Base-by-base conservation (phyloP, 495 filamentous ascomycete genomes). In the Lindgomyces ingoldianus region DNA sequence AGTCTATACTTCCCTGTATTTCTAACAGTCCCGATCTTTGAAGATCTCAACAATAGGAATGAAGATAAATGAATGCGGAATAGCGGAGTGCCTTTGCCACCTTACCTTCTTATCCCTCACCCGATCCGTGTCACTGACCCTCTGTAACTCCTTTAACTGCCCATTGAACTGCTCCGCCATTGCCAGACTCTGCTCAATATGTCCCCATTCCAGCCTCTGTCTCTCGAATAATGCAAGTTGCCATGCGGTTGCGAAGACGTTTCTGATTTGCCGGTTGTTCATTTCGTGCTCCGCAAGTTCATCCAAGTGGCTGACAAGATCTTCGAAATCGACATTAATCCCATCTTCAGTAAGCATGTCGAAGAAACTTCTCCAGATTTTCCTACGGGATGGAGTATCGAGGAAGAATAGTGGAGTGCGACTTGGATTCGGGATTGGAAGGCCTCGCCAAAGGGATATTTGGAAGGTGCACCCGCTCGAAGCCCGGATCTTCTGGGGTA, bases 241-340 rank as follows among this genome's bases (percentile, higher is more conserved):
- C 21, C 39, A 4, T 73, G 73, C 82, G 1, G 79, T 86, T 65
- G 84, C 84, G 16, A 88, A 74, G 1, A 80, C 76, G 68, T 86
- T 89, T 70, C 85, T 83, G 65, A 88, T 89, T 73, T 88, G 80
- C 45, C 84, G 68, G 0, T 85, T 84, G 63, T 87, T 87, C 72
- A 87, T 70, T 41, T 79, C 59, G 47, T 77, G 68, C 4, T 62
- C 54, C 1, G 76, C 78, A 29, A 88, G 71, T 39, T 72, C 56
- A 10, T 74, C 59, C 3, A 83, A 51, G 1, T 80, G 73, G 3
- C 67, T 48, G 14, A 24, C 21, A 33, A 61, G 2, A 22, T 53
- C 57, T 4, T 52, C 21, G 3, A 42, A 11, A 19, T 61, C 25
- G 8, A 42, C 42, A 21, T 47, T 36, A 6, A 27, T 21, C 1